Evolutionary conservation across 306 rosid genomes (phyloP).

Genomic region (Vicia villosa): DNA sequence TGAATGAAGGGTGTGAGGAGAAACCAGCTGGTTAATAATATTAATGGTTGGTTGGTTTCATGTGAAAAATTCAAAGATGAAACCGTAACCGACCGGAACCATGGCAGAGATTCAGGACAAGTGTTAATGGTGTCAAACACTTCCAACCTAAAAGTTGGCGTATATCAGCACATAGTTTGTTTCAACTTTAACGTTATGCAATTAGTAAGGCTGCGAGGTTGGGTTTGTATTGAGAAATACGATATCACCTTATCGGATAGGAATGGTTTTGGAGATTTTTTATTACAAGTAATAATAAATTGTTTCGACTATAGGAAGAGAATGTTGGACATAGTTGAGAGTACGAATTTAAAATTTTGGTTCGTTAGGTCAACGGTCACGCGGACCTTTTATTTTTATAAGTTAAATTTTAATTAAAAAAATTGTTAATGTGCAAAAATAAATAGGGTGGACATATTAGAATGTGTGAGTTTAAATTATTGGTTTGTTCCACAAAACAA

Average conservation of each 20-base stretch:
- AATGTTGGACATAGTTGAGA: no score
- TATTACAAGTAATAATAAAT: no score
- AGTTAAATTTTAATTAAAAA: no score
- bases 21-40: not conserved
- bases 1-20: constrained; percentile 20
- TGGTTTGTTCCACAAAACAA: no score
- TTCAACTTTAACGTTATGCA: not conserved
- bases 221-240: not conserved
- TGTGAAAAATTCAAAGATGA: not conserved
- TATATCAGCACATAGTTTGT: not conserved
- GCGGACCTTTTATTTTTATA: no score
- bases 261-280: no score
- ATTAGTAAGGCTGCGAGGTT: not conserved
- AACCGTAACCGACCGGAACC: constrained; percentile 20
- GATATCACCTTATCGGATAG: not conserved
- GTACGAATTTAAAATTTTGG: no score
- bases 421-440: no score
- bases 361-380: no score
- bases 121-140: constrained; percentile 26
- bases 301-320: no score
- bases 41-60: constrained; percentile 8
- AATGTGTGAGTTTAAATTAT: no score
- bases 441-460: no score
- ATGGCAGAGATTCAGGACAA: constrained; percentile 27
- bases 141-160: not conserved